Conservation (phyloP, 2,329 filamentous ascomycete genomes). For the Myotisia sp. region DNA sequence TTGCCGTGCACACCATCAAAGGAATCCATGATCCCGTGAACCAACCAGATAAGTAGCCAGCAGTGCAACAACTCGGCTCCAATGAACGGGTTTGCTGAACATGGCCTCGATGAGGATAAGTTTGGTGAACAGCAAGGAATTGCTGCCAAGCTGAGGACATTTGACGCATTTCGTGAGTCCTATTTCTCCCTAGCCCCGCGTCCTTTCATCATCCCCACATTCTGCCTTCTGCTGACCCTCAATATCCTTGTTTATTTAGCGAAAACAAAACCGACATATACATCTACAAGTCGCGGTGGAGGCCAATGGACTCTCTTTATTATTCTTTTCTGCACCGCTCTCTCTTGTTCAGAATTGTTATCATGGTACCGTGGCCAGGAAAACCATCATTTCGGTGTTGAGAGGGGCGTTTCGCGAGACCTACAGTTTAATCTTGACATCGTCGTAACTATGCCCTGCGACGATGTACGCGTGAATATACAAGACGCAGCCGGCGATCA, state of each 20-base stretch:
- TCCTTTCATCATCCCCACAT: background rate
- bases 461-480: constrained; percentile 85
- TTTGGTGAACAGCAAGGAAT: constrained; percentile 58
- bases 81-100: constrained; percentile 69
- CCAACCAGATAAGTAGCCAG: too few species aligned
- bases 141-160: constrained; percentile 53
- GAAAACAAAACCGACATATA: constrained; percentile 90
- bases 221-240: background rate
- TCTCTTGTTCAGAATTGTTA: constrained; percentile 62
- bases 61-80: constrained; percentile 16
- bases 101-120: constrained; percentile 58
- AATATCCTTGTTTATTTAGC: constrained; percentile 39
- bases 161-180: constrained; percentile 86
- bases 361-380: constrained; percentile 78
- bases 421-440: constrained; percentile 93
- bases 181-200: background rate
- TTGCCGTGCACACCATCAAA: too few species aligned
- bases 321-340: constrained; percentile 55
- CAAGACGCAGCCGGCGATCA: constrained; percentile 89
- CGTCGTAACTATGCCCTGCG: constrained; percentile 79
- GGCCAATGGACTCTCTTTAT: constrained; percentile 89
- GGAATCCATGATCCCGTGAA: too few species aligned
- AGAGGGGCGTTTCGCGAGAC: constrained; percentile 73
- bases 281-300: constrained; percentile 67
- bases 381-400: constrained; percentile 80